A percentile compares a stretch with the other conserved stretches of the same genome.
Conservation (phyloP, 2,329 filamentous ascomycete species). For the Dactylellina drechsleri region DNA sequence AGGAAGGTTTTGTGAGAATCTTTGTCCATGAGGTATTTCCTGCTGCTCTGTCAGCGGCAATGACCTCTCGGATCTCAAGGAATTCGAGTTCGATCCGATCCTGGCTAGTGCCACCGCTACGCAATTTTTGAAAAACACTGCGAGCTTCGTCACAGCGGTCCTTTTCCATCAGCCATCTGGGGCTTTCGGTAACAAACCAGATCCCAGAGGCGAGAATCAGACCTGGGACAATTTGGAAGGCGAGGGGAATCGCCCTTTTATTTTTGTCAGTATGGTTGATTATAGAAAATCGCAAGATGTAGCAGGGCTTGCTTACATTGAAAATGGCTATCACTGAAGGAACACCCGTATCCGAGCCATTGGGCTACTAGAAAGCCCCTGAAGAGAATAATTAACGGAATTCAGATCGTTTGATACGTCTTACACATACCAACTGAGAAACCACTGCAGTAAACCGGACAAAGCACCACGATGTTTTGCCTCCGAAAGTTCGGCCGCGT, state of each 20-base stretch:
- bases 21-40: slow-evolving; percentile 68
- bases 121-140: slow-evolving; percentile 67
- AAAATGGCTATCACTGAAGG: too few relatives aligned
- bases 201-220: slow-evolving; percentile 63
- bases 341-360: too few relatives aligned
- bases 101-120: slow-evolving; percentile 67
- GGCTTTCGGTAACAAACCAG: slow-evolving; percentile 60
- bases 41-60: slow-evolving; percentile 69
- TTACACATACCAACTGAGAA: slow-evolving; percentile 16
- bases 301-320: too few relatives aligned
- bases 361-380: too few relatives aligned
- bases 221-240: slow-evolving; percentile 64
- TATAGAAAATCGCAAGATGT: too few relatives aligned
- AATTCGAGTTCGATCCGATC: slow-evolving; percentile 70
- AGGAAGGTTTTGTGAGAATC: slow-evolving; percentile 69
- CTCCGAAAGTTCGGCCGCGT: slow-evolving; percentile 72
- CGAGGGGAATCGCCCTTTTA: slow-evolving; percentile 62
- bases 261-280: too few relatives aligned
- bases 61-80: slow-evolving; percentile 71
- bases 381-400: not conserved
- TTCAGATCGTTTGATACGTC: slow-evolving; percentile 49
- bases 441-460: slow-evolving; percentile 55
- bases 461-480: slow-evolving; percentile 41
- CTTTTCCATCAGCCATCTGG: slow-evolving; percentile 62
- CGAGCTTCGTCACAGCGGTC: slow-evolving; percentile 65